Base-by-base conservation (phyloP, 1,284 basidiomycete genomes). In the Ustilago loliicola region DNA sequence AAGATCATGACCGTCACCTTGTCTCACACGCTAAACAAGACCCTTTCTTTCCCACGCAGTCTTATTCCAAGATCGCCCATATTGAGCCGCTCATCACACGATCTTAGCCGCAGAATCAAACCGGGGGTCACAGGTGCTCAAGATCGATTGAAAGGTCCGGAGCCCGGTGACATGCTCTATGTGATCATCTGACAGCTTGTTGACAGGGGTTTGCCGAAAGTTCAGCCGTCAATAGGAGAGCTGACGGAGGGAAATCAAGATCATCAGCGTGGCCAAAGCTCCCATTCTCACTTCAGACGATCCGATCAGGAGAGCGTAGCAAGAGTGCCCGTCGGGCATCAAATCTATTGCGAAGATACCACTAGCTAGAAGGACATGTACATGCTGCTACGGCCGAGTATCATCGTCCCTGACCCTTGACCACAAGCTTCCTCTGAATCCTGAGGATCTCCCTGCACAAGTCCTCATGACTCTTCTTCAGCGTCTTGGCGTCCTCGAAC, bases 381-480 rank as follows among this genome's bases (percentile, higher is more conserved):
- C n/a, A 48, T 23, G 23, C 55, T 19, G 17, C 15, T 40, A 23
- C 17, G 19, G 27, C 29, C 55, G 27, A 32, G 23, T 40, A 27
- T 64, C 51, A 71, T 2, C 61, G 45, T 4, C 68, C 68, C 32
- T 59, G 42, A 2, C 71, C 67, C 30, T 55, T 61, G 6, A 78
- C 67, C 0, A 73, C 76, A 6, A 78, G 42, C 55, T 55, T 45
- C 53, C 56, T 47, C 62, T 77, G 79, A 40, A 81, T 45, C 38
- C 77, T 60, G 5, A 69, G 45, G 21, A 85, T 82, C 69, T 84
- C 85, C 38, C 56, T 64, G 19, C 77, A 77, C 48, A 86, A 36
- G 36, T 86, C 85, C 11, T 81, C 79, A 36, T 76, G 76, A 51
- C 77, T 85, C 61, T 56, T 64, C 53, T 79, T 78, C 47, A 86